Base-by-base conservation (phyloP, 192 early-diverging fungal genomes). In the Rhizophlyctis rosea region DNA sequence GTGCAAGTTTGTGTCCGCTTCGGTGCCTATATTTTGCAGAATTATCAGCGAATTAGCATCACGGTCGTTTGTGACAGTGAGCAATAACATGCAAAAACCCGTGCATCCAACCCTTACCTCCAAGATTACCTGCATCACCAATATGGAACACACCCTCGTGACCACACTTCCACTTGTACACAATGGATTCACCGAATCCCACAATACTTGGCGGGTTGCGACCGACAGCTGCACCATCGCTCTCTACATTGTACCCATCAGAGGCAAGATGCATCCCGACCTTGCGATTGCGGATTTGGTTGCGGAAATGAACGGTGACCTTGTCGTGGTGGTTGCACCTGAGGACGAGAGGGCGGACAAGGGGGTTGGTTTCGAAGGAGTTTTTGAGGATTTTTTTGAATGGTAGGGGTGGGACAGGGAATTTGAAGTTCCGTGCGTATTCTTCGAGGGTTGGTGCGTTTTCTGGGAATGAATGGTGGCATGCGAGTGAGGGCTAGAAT, bases 61-160 rank as follows among this genome's bases (percentile, higher is more conserved):
- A 4, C 31, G 29, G 27, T 13, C n/a, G 44, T 14, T 47, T 47
- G 44, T 47, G 13, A 13, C 13, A 47, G 13, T 47, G 44, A 47
- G 44, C n/a, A 53, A 53, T 7, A 44, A 7, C 9, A 13, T 44
- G 9, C 18, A 7, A 44, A 44, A 44, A 44, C 39, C 39, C 9
- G 39, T 7, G 39, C 39, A 44, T 7, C 7, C 18, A 18, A 44
- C 39, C 39, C 21, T 7, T 21, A 21, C 58, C 58, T 7, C 58
- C 44, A 21, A 60, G 58, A 48, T 60, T 60, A 5, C 58, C 58
- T 4, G 36, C 58, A 60, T 60, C 58, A 30, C 28, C 56, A 28
- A 57, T 35, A 28, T 57, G 56, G 32, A 57, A 57, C 16, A 60
- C 58, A 16, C 58, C 58, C 29, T 60, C 39, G 44, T 60, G 58